phyloP scores from a whole-genome alignment of 2,329 filamentous ascomycete species.

The Calonectria pseudoturangicola region DNA sequence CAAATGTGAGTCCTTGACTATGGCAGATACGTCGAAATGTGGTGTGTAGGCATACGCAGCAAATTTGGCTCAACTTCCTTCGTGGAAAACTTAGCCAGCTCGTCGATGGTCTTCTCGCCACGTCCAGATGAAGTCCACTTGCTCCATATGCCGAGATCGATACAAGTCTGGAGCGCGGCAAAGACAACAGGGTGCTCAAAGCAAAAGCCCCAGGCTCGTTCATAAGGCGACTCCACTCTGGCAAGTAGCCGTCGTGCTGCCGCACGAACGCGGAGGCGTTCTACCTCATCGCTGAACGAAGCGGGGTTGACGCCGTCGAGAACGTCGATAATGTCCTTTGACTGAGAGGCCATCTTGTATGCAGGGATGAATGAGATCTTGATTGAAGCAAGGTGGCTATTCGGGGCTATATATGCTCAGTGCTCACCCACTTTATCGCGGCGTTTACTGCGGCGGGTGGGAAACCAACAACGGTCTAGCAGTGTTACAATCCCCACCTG shows the following conservation, averaged over 20 bases:
- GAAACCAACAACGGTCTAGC: not conserved
- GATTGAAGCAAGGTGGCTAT: not conserved
- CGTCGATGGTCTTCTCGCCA: slow-evolving; percentile 42
- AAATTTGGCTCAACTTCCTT: slow-evolving; percentile 40
- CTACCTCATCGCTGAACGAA: slow-evolving; percentile 43
- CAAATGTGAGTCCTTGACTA: not conserved
- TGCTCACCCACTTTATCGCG: slow-evolving; percentile 2
- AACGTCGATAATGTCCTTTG: slow-evolving; percentile 31
- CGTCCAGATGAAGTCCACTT: slow-evolving; percentile 36
- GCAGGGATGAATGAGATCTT: not conserved
- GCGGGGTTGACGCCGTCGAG: slow-evolving; percentile 33
- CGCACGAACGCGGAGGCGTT: slow-evolving; percentile 43
- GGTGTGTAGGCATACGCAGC: slow-evolving; percentile 27
- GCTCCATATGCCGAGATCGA: slow-evolving; percentile 44
- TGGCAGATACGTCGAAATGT: not conserved
- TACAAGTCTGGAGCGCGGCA: slow-evolving; percentile 41
- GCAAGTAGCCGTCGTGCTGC: slow-evolving; percentile 41
- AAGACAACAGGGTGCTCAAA: slow-evolving; percentile 46
- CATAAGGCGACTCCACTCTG: slow-evolving; percentile 41
- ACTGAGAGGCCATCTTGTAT: slow-evolving; percentile 23
- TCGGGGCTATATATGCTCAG: not conserved
- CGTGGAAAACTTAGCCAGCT: slow-evolving; percentile 34
- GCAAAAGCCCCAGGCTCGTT: slow-evolving; percentile 46
- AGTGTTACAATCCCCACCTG: not conserved
- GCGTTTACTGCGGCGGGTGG: not conserved